phyloP scores from a whole-genome alignment of 2,329 filamentous ascomycete genomes.

The Penicillium corylophilum region DNA sequence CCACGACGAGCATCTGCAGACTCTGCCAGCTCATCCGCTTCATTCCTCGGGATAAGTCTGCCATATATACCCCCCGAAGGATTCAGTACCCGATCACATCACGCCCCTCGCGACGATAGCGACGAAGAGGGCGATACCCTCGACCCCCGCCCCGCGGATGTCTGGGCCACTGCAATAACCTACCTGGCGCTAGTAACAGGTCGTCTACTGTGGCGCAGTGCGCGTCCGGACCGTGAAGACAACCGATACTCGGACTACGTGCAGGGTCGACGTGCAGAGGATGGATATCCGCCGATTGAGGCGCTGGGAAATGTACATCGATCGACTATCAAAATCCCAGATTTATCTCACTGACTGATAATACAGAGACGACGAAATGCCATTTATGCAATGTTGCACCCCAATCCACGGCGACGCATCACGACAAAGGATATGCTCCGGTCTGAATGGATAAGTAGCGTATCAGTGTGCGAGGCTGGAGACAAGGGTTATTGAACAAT shows the following conservation, averaged over 20 bases:
- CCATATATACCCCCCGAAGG: conserved; percentile 21
- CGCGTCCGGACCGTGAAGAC: conserved; percentile 26
- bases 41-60: conserved; percentile 14
- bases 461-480: conserved; percentile 25
- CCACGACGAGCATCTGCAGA: neutral
- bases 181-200: conserved; percentile 30
- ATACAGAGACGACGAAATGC: conserved; percentile 25
- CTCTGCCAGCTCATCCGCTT: conserved; percentile 4
- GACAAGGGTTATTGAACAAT: conserved; percentile 12
- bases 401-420: conserved; percentile 23
- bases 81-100: conserved; percentile 2
- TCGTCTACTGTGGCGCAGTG: conserved; percentile 26
- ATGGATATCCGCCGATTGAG: conserved; percentile 30
- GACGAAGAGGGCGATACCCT: neutral
- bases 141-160: conserved; percentile 21
- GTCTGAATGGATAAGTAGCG: conserved; percentile 29
- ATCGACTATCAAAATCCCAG: too few species aligned
- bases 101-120: neutral
- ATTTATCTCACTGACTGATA: neutral
- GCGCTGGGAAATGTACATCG: conserved; percentile 24
- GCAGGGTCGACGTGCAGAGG: conserved; percentile 10
- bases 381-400: conserved; percentile 33
- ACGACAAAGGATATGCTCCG: conserved; percentile 21
- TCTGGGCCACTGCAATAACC: conserved; percentile 32
- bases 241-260: conserved; percentile 25